Conservation (phyloP, 495 filamentous ascomycete species). For the Aspergillus ellipticus region DNA sequence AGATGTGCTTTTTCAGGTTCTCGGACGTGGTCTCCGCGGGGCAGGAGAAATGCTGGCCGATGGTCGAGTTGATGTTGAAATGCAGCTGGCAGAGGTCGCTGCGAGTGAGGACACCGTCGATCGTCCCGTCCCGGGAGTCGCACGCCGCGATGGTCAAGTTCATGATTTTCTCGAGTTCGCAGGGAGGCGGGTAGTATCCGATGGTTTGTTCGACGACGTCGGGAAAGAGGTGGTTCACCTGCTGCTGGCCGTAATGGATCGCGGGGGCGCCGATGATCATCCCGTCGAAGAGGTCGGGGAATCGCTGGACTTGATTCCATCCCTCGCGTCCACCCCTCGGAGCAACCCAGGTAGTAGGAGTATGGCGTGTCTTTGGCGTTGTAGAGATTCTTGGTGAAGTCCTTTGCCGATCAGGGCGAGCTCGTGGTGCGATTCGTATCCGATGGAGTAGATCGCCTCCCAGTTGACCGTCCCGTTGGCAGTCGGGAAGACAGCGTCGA, state of each 20-base stretch:
- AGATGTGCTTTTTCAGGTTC: no score
- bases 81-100: conserved; percentile 45
- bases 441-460: no score
- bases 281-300: conserved; percentile 42
- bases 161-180: conserved; percentile 70
- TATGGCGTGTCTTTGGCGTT: conserved; percentile 38
- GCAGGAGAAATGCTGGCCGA: conserved; percentile 46
- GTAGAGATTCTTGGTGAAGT: conserved; percentile 33
- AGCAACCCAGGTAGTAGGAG: conserved; percentile 52
- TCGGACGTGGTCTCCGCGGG: background rate
- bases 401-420: conserved; percentile 34
- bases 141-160: conserved; percentile 56
- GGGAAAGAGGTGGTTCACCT: conserved; percentile 1
- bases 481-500: no score
- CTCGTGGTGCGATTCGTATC: conserved; percentile 35
- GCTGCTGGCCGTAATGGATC: background rate
- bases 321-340: conserved; percentile 51
- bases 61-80: conserved; percentile 34
- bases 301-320: conserved; percentile 47
- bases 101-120: conserved; percentile 46
- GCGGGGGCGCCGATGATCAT: conserved; percentile 41
- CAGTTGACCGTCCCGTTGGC: no score
- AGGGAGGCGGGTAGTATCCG: conserved; percentile 74
- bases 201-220: conserved; percentile 73
- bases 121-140: conserved; percentile 45